These are phyloP conservation scores for Globisporangium viniferum DNA, from an alignment of 352 stramenopile genomes.

Conservation along the genomic window DNA sequence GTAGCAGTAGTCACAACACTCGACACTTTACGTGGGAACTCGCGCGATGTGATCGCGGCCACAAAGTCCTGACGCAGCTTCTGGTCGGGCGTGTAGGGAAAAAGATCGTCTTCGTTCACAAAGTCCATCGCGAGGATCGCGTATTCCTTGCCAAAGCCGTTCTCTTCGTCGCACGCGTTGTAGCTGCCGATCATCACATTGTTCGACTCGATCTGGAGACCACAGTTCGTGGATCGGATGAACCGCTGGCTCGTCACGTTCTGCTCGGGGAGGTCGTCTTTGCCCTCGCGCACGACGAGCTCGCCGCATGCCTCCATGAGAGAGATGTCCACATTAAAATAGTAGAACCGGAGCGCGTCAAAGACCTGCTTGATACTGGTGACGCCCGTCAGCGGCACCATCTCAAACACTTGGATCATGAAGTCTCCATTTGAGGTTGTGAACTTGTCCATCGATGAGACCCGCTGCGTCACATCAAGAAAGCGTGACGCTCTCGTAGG, in stretches of 20 bases:
- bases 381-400: constrained; percentile 4
- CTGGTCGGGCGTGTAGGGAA: constrained; percentile 23
- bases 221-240: not conserved
- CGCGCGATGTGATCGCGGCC: constrained; percentile 17
- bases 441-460: constrained; percentile 26
- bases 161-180: not conserved
- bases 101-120: constrained; percentile 39
- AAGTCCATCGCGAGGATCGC: constrained; percentile 43
- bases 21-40: constrained; percentile 1
- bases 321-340: constrained; percentile 16
- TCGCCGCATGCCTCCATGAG: constrained; percentile 23
- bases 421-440: constrained; percentile 24
- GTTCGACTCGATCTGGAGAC: constrained; percentile 8
- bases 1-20: too few relatives aligned
- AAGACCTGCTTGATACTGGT: constrained; percentile 5
- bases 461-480: constrained; percentile 25
- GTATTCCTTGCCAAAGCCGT: constrained; percentile 5
- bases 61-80: constrained; percentile 22
- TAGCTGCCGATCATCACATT: constrained; percentile 1
- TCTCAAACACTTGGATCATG: constrained; percentile 24
- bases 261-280: constrained; percentile 10
- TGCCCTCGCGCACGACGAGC: constrained; percentile 35
- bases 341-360: constrained; percentile 9
- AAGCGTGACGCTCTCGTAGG: constrained; percentile 10
- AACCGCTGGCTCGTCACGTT: constrained; percentile 9